A percentile compares a stretch with the other conserved stretches of the same genome.
These are phyloP conservation scores for Aspergillus texensis DNA, from an alignment of 2,329 filamentous ascomycete genomes.

Conservation along the genomic window DNA sequence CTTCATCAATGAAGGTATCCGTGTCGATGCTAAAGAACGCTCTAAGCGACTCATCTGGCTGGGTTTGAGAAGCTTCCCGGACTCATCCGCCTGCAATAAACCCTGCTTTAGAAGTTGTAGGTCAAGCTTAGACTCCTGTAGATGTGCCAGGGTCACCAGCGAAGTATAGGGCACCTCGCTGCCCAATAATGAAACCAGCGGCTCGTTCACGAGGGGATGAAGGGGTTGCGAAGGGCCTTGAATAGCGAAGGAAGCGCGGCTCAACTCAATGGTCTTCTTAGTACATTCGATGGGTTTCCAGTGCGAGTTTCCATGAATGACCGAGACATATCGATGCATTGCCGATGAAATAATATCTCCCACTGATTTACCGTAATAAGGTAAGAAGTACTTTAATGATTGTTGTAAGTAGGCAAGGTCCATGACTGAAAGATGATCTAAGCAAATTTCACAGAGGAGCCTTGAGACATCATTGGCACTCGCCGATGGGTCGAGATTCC, in stretches of 20 bases:
- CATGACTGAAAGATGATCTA: slow-evolving; percentile 41
- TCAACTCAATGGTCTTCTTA: slow-evolving; percentile 26
- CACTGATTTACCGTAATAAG: slow-evolving; percentile 15
- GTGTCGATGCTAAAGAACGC: slow-evolving; percentile 43
- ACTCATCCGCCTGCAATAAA: slow-evolving; percentile 35
- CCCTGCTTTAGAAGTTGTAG: slow-evolving; percentile 38
- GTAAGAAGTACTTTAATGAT: slow-evolving; percentile 28
- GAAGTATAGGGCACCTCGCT: slow-evolving; percentile 23
- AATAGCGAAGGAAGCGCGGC: slow-evolving; percentile 29
- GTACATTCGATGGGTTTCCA: slow-evolving; percentile 32
- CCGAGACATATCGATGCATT: slow-evolving; percentile 35
- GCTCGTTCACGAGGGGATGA: slow-evolving; percentile 46
- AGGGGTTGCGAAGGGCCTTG: slow-evolving; percentile 35
- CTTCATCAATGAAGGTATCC: slow-evolving; percentile 45
- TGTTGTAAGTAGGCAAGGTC: slow-evolving; percentile 39
- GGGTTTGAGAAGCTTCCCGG: slow-evolving; percentile 39
- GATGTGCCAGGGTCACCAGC: slow-evolving; percentile 33
- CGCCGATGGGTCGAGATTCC: slow-evolving; percentile 24
- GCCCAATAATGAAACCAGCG: slow-evolving; percentile 33
- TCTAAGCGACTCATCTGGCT: slow-evolving; percentile 47
- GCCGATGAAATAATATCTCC: slow-evolving; percentile 21
- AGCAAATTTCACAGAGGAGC: slow-evolving; percentile 31
- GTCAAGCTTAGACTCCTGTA: slow-evolving; percentile 42
- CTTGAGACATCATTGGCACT: slow-evolving; percentile 17
- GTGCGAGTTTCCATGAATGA: slow-evolving; percentile 33